Evolutionary conservation across 73 alveolate species (phyloP), one percentile per base, ranked within the genome.

Genomic region (Blepharisma stoltei): DNA sequence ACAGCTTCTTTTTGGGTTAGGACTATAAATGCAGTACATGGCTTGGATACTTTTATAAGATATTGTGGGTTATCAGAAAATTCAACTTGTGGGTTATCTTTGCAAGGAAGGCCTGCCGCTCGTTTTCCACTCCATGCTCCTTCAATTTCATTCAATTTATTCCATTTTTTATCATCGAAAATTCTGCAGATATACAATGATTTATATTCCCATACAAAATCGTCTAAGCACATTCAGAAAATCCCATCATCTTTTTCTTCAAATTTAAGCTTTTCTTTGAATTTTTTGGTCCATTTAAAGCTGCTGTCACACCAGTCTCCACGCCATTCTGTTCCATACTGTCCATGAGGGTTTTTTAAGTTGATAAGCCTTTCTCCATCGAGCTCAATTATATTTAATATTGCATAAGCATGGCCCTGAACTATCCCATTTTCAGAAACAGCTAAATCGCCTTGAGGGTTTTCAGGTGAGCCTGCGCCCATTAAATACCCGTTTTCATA

Each of bases 231-330:
- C 93, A 89, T 89, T 91, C 93, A 89, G 83, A 89, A 89, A 21
- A 71, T 80, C 38, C 96, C 96, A 86, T 89, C 96, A 20, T 46
- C 65, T 44, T 49, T 76, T 37, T 85, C 93, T 48, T 77, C 87
- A 54, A 71, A 76, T 38, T 77, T 67, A 23, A 83, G 79, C 44
- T 87, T 88, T 49, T 82, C 55, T 53, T 54, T 86, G 55, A 84
- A 67, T 77, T 83, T 77, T 45, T 86, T 69, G 14, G 90, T 82
- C 95, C 97, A 92, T 50, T 78, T 82, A 18, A 71, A 89, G 54
- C 95, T 90, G 46, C 86, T 76, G 55, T 89, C 97, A 70, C 90
- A 25, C 97, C 97, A 92, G 77, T 92, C 97, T 44, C 97, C 97
- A 11, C 85, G 83, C 97, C 97, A 92, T 68, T 92, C 97, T n/a